Conservation (phyloP, 1,284 basidiomycete genomes). For the Ganoderma sinense region DNA sequence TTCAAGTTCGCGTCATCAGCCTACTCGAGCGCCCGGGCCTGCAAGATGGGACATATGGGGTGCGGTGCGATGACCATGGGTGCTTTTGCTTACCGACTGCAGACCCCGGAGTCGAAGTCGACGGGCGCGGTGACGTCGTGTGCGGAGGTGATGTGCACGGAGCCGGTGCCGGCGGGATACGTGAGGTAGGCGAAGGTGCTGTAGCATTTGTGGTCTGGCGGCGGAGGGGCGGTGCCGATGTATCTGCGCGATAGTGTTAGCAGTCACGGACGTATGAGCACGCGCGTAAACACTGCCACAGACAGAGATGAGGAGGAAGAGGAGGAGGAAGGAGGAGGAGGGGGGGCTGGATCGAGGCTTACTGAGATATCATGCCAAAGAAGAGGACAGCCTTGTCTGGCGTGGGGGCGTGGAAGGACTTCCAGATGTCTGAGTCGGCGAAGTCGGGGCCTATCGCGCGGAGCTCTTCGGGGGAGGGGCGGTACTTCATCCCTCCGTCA, state of each 20-base stretch:
- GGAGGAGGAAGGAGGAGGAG: too few species aligned
- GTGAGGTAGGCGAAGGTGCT: slow-evolving; percentile 15
- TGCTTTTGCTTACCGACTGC: slow-evolving; percentile 5
- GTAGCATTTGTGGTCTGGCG: slow-evolving; percentile 8
- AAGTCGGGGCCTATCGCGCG: slow-evolving; percentile 51
- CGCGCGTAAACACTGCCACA: not conserved
- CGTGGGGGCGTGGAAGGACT: slow-evolving; percentile 45
- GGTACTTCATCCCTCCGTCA: slow-evolving; percentile 56
- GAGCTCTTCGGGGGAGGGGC: slow-evolving; percentile 51
- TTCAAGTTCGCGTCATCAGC: not conserved
- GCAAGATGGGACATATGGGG: too few species aligned
- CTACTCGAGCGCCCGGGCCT: too few species aligned
- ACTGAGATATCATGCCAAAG: slow-evolving; percentile 31
- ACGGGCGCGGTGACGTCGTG: slow-evolving; percentile 43
- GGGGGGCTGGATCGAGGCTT: not conserved
- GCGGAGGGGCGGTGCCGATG: not conserved
- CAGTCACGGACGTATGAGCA: not conserved
- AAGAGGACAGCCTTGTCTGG: slow-evolving; percentile 55
- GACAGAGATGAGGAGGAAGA: too few species aligned
- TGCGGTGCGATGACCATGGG: not conserved
- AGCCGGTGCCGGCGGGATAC: slow-evolving; percentile 50
- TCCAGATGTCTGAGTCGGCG: slow-evolving; percentile 42
- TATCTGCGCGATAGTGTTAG: slow-evolving; percentile 3
- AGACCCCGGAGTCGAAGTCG: slow-evolving; percentile 44
- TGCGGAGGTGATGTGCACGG: slow-evolving; percentile 51